phyloP scores from a whole-genome alignment of 2,329 filamentous ascomycete species.

The Claviceps arundinis region DNA sequence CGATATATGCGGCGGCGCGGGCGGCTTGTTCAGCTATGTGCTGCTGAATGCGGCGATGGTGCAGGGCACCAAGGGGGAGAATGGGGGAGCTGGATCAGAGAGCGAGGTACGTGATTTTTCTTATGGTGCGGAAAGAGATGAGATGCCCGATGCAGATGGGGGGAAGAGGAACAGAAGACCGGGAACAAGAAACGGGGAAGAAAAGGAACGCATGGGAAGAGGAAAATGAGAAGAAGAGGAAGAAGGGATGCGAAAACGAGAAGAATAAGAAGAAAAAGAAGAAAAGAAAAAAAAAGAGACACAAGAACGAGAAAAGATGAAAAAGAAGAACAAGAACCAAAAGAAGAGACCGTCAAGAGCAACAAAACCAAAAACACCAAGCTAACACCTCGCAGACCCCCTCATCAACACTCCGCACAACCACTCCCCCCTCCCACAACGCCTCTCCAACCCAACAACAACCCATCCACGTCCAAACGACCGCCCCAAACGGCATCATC shows the following conservation, averaged over 20 bases:
- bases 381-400: not conserved
- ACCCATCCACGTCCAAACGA: not conserved
- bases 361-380: too few species aligned
- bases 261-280: too few species aligned
- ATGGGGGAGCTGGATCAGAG: not conserved
- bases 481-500: not conserved
- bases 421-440: not conserved
- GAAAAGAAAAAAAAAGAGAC: not conserved
- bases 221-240: too few species aligned
- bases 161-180: too few species aligned
- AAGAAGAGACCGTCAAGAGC: too few species aligned
- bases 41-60: conserved; percentile 1
- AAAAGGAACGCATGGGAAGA: too few species aligned
- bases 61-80: not conserved
- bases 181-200: too few species aligned
- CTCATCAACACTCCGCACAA: not conserved
- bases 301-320: not conserved
- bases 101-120: not conserved
- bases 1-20: conserved; percentile 2
- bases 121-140: too few species aligned
- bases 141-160: too few species aligned
- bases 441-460: not conserved
- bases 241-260: too few species aligned
- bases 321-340: too few species aligned
- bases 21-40: conserved; percentile 2